phyloP scores from a whole-genome alignment of 2,329 filamentous ascomycete species.

The Periconia sp. region DNA sequence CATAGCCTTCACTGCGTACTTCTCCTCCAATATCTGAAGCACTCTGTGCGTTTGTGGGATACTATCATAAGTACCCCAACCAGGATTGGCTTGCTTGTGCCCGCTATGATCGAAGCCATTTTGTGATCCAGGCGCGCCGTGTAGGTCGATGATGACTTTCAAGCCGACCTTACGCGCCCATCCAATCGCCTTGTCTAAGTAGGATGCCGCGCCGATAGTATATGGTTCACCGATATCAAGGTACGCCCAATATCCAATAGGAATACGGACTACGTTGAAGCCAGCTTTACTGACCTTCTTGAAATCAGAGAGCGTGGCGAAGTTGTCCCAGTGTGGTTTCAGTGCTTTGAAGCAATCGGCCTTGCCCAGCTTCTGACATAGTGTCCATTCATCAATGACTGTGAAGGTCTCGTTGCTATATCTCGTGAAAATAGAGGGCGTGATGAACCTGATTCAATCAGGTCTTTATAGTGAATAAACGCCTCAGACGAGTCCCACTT shows the following conservation, averaged over 20 bases:
- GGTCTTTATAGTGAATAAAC: not conserved
- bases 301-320: conserved; percentile 58
- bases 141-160: conserved; percentile 64
- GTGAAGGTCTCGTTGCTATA: conserved; percentile 32
- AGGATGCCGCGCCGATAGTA: conserved; percentile 57
- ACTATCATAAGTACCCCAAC: conserved; percentile 56
- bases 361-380: conserved; percentile 56
- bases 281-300: conserved; percentile 61
- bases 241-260: conserved; percentile 66
- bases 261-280: conserved; percentile 66
- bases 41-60: conserved; percentile 59
- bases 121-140: conserved; percentile 59
- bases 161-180: conserved; percentile 61
- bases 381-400: conserved; percentile 59
- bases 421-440: conserved; percentile 59
- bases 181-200: conserved; percentile 61
- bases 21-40: conserved; percentile 61
- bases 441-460: conserved; percentile 54
- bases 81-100: conserved; percentile 49
- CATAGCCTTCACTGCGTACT: conserved; percentile 60
- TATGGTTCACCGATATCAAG: conserved; percentile 54
- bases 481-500: conserved; percentile 1
- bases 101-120: conserved; percentile 70
- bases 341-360: conserved; percentile 50
- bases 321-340: conserved; percentile 59